Conservation (phyloP, 331 rosid genomes). For the Acacia pycnantha region DNA sequence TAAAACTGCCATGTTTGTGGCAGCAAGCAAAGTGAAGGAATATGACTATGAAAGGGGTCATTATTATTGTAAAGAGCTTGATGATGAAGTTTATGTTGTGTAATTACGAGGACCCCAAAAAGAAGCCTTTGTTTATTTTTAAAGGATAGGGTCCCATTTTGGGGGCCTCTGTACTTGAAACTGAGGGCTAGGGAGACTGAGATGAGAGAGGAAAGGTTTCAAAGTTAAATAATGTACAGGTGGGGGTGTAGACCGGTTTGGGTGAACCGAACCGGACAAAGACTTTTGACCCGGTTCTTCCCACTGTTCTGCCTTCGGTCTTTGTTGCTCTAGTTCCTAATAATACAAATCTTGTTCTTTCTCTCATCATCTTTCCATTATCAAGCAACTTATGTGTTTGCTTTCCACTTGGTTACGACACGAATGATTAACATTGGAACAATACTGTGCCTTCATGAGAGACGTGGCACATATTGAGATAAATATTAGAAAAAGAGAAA, state of each 20-base stretch:
- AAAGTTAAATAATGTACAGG: background rate
- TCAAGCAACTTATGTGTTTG: background rate
- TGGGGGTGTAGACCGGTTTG: background rate
- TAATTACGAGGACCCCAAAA: background rate
- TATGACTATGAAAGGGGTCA: background rate
- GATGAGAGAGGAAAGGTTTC: background rate
- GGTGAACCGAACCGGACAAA: background rate
- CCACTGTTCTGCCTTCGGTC: background rate
- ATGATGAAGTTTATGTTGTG: background rate
- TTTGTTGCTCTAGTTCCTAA: background rate
- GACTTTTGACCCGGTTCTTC: background rate
- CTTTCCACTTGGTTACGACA: background rate
- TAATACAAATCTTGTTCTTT: background rate
- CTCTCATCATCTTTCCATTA: background rate
- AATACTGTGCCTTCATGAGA: background rate
- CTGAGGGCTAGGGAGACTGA: background rate
- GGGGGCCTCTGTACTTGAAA: background rate
- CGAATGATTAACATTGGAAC: background rate
- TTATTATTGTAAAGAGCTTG: background rate
- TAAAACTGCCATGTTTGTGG: constrained; percentile 7
- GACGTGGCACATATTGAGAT: background rate
- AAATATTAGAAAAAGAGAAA: background rate
- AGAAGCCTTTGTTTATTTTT: background rate
- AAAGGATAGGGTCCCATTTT: background rate
- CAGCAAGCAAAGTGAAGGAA: background rate